phyloP scores from a whole-genome alignment of 2,329 filamentous ascomycete species.

The Aspergillus brunneoviolaceus region DNA sequence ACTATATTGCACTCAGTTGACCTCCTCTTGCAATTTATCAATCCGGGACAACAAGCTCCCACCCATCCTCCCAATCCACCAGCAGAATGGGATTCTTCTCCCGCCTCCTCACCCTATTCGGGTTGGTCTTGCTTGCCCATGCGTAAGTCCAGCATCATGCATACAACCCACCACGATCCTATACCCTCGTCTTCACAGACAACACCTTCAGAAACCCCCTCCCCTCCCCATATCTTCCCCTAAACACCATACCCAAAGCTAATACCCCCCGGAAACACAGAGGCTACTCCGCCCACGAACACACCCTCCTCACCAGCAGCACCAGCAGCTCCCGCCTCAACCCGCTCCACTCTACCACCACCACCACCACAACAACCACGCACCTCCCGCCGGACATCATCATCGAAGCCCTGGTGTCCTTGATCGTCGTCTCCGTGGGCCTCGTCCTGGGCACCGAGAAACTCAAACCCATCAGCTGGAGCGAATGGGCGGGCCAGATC shows the following conservation, averaged over 20 bases:
- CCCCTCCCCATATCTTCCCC: not conserved
- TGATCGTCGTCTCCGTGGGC: slow-evolving; percentile 77
- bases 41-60: too few relatives aligned
- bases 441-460: slow-evolving; percentile 75
- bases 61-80: too few relatives aligned
- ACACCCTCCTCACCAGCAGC: slow-evolving; percentile 70
- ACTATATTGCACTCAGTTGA: too few relatives aligned
- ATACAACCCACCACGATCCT: too few relatives aligned
- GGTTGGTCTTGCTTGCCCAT: slow-evolving; percentile 77
- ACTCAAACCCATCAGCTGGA: slow-evolving; percentile 86
- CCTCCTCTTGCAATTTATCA: too few relatives aligned
- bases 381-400: slow-evolving; percentile 80
- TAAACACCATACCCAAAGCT: not conserved
- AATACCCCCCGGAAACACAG: slow-evolving; percentile 48
- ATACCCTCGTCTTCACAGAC: too few relatives aligned
- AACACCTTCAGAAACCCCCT: too few relatives aligned
- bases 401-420: slow-evolving; percentile 78
- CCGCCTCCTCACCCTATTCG: slow-evolving; percentile 68
- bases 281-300: slow-evolving; percentile 94
- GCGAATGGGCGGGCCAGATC: slow-evolving; percentile 69
- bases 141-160: slow-evolving; percentile 61
- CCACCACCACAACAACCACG: slow-evolving; percentile 13
- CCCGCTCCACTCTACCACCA: slow-evolving; percentile 1
- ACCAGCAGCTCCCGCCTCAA: slow-evolving; percentile 41
- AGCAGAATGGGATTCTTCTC: slow-evolving; percentile 66